These are phyloP conservation scores for Lotmaria passim DNA, from an alignment of 208 protist species.

Conservation along the genomic window DNA sequence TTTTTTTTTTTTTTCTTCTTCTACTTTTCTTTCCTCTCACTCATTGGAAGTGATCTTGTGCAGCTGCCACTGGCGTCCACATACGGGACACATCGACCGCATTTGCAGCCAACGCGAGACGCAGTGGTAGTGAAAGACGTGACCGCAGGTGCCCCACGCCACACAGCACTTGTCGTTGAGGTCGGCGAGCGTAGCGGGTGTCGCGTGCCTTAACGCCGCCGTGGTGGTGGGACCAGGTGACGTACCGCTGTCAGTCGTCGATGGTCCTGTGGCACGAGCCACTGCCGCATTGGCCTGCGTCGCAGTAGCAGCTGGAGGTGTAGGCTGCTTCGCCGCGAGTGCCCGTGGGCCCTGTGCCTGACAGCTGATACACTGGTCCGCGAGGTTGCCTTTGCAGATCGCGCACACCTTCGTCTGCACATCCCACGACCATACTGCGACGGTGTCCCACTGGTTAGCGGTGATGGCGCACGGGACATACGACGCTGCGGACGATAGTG, in stretches of 20 bases:
- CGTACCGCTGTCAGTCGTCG: too few relatives aligned
- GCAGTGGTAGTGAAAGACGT: slow-evolving; percentile 82
- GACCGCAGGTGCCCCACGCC: slow-evolving; percentile 88
- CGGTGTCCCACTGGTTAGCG: slow-evolving; percentile 96
- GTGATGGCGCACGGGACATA: slow-evolving; percentile 37
- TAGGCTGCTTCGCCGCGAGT: not conserved
- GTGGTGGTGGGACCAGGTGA: not conserved
- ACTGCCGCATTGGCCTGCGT: not conserved
- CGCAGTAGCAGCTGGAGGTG: not conserved
- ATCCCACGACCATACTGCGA: slow-evolving; percentile 97
- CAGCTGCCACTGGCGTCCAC: slow-evolving; percentile 56
- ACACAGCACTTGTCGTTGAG: slow-evolving; percentile 53
- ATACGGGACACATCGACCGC: slow-evolving; percentile 63
- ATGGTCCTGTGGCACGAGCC: too few relatives aligned
- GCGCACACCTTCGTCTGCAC: slow-evolving; percentile 96
- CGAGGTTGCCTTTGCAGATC: slow-evolving; percentile 97
- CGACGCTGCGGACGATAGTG: not conserved
- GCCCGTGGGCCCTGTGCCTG: slow-evolving; percentile 60
- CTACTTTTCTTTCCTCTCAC: not conserved
- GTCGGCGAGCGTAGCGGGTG: slow-evolving; percentile 18
- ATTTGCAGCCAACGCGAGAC: slow-evolving; percentile 59
- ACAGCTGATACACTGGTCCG: slow-evolving; percentile 97
- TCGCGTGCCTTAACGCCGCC: not conserved
- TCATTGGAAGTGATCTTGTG: slow-evolving; percentile 52
- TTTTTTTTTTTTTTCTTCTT: not conserved